Conservation (phyloP, 106 monocot genomes). For the Triglochin maritima region DNA sequence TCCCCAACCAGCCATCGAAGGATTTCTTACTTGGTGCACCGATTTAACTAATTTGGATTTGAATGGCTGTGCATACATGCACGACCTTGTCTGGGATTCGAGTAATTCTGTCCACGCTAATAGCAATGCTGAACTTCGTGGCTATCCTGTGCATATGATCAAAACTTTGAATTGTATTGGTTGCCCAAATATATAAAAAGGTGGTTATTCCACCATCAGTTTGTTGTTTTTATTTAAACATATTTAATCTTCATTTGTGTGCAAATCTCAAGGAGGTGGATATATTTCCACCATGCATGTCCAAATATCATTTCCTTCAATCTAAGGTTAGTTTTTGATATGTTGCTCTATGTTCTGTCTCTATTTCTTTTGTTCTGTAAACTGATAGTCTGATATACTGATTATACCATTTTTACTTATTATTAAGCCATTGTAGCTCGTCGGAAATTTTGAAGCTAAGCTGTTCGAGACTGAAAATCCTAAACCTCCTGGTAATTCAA, state of each 20-base stretch:
- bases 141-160: constrained; percentile 45
- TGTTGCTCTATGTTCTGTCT: no score
- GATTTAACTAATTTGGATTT: constrained; percentile 75
- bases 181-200: constrained; percentile 81
- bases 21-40: constrained; percentile 64
- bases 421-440: no score
- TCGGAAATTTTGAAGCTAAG: constrained; percentile 81
- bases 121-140: constrained; percentile 2
- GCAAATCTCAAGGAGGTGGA: constrained; percentile 89
- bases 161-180: constrained; percentile 88
- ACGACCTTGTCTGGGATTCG: constrained; percentile 53
- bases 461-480: constrained; percentile 65
- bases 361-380: no score
- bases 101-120: constrained; percentile 11
- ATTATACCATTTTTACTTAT: no score
- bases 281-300: constrained; percentile 67
- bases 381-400: no score
- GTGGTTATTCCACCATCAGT: constrained; percentile 46
- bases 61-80: constrained; percentile 79
- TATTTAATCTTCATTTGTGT: constrained; percentile 74
- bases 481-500: constrained; percentile 58
- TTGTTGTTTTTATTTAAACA: constrained; percentile 45
- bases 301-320: constrained; percentile 58
- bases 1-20: constrained; percentile 59
- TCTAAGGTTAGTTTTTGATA: constrained; percentile 81